Evolutionary conservation across 2,329 filamentous ascomycete species (phyloP).

Genomic region (Corinectria fuckeliana): DNA sequence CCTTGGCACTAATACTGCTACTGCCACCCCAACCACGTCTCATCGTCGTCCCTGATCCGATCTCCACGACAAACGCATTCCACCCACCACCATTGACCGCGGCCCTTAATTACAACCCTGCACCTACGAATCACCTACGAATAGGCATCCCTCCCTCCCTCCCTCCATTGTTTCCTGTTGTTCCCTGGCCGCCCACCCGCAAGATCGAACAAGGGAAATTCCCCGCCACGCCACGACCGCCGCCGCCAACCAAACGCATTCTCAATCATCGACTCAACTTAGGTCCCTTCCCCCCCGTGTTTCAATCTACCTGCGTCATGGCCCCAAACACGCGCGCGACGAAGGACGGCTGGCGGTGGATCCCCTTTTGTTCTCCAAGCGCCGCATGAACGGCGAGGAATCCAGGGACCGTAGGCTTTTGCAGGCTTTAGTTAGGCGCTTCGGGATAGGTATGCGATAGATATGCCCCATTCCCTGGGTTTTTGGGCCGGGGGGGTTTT

Average conservation of each 20-base stretch:
- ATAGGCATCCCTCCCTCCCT: too few relatives aligned
- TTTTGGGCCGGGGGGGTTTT: too few relatives aligned
- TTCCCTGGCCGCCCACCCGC: neutral
- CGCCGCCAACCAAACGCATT: conserved; percentile 11
- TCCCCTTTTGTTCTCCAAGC: neutral
- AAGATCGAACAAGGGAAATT: neutral
- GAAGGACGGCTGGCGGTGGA: conserved; percentile 1
- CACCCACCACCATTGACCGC: conserved; percentile 9
- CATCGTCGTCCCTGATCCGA: conserved; percentile 1
- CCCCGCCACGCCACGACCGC: neutral
- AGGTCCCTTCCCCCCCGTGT: conserved; percentile 1
- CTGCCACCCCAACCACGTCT: conserved; percentile 3
- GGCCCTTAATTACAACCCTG: conserved; percentile 12
- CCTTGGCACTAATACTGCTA: too few relatives aligned
- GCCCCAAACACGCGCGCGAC: conserved; percentile 35
- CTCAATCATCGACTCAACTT: too few relatives aligned
- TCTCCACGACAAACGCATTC: neutral
- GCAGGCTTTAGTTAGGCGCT: too few relatives aligned
- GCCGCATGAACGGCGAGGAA: conserved; percentile 10
- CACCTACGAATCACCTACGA: too few relatives aligned
- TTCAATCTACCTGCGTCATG: conserved; percentile 26
- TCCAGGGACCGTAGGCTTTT: neutral
- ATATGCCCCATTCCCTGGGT: neutral
- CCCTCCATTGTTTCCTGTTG: neutral
- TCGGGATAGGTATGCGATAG: neutral